phyloP scores from a whole-genome alignment of 176 grass and related monocot genomes.

The Luzula sylvatica region DNA sequence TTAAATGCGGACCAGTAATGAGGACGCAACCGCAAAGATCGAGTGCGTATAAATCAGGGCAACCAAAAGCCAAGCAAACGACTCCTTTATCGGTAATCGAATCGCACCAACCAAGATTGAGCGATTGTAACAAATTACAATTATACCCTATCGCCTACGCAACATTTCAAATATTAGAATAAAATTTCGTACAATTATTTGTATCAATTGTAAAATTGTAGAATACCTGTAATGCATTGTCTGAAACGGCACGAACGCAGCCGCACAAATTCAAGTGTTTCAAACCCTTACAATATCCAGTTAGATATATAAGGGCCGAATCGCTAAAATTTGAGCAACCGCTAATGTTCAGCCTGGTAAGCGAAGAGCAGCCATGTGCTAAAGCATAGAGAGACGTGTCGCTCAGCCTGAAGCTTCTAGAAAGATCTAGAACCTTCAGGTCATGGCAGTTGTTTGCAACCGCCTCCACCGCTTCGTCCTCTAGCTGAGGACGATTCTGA shows the following conservation, averaged over 20 bases:
- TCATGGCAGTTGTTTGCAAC: conserved; percentile 59
- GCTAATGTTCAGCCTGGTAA: conserved; percentile 76
- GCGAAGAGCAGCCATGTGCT: conserved; percentile 40
- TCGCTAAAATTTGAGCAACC: conserved; percentile 74
- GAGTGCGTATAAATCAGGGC: conserved; percentile 59
- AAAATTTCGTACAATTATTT: no score
- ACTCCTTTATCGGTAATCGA: conserved; percentile 67
- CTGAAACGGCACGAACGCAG: conserved; percentile 52
- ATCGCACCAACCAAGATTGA: conserved; percentile 81
- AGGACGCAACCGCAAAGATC: conserved; percentile 82
- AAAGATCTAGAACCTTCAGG: conserved; percentile 58
- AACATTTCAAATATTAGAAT: neutral
- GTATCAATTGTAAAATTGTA: no score
- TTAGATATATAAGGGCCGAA: conserved; percentile 42
- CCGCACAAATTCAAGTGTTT: conserved; percentile 70
- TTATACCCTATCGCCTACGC: conserved; percentile 52
- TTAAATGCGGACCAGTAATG: conserved; percentile 53
- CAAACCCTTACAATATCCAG: conserved; percentile 38
- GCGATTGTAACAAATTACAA: conserved; percentile 45
- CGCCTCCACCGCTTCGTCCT: conserved; percentile 64
- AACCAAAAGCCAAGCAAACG: conserved; percentile 55
- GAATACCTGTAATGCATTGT: conserved; percentile 63
- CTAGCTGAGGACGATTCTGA: conserved; percentile 71
- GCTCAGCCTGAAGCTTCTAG: conserved; percentile 63
- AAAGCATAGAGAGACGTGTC: conserved; percentile 63